Evolutionary conservation across 73 alveolate genomes (phyloP), one percentile per base, ranked within the genome.

Genomic region (Paramecium sexaurelia): DNA sequence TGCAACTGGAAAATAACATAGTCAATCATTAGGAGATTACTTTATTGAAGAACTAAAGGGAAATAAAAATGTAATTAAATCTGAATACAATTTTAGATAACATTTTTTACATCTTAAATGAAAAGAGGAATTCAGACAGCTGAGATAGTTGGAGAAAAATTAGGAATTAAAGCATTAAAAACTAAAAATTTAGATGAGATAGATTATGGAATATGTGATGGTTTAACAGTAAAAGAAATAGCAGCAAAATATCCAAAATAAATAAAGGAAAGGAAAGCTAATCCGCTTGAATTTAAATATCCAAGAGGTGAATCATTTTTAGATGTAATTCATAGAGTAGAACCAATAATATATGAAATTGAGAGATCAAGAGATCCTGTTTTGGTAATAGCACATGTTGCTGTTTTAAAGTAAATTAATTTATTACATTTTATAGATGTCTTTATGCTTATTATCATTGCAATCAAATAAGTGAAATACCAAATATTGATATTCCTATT

Each of bases 301-400:
- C 96, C 96, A n/a, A 47, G 86, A 55, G 96, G 96, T 3, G 96
- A 92, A 75, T 47, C 92, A 83, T 92, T 71, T 24, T 66, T 61
- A 45, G 96, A 92, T 88, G 94, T 92, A 41, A 92, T 92, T 8
- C 55, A 71, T 22, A 87, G 96, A 61, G 84, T 92, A 8, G 94
- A 92, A 55, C 92, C 96, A 9, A 61, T 84, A 7, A 55, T 87
- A 7, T 85, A 85, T 43, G 96, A 92, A 27, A 68, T 92, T 1
- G 96, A 92, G 39, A 67, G 96, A 36, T 57, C 86, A 0, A 35
- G 55, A 20, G 67, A 85, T 17, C 96, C 96, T 19, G 78, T 83
- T 19, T 24, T 92, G 3, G 55, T 87, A 11, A 87, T 92, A 40
- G 91, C 92, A 26, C 96, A 92, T 55, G 87, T 55, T 45, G 92